Evolutionary conservation across 768 basidiomycete genomes (phyloP).

Genomic region (Russula vinacea): DNA sequence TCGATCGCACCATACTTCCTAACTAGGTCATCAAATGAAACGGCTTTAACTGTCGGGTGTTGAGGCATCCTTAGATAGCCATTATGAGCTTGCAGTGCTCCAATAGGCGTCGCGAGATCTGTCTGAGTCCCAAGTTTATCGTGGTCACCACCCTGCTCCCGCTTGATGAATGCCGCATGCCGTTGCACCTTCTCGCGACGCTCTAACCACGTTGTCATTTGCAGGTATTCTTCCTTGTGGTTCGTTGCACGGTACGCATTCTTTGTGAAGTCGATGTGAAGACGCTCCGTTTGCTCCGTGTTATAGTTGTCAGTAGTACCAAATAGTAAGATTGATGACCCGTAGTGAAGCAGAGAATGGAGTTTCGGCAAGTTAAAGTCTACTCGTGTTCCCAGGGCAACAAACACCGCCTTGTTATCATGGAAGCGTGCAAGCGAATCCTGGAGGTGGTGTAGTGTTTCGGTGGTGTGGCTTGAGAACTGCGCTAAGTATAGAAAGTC

Average conservation of each 20-base stretch:
- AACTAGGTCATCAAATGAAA: too few relatives aligned
- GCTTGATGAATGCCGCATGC: not conserved
- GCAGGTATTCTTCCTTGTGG: not conserved
- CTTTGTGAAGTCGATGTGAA: not conserved
- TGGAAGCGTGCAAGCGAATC: slow-evolving; percentile 30
- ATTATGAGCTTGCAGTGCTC: not conserved
- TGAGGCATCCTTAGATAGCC: too few relatives aligned
- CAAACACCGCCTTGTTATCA: slow-evolving; percentile 31
- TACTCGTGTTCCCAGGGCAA: slow-evolving; percentile 29
- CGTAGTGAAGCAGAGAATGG: slow-evolving; percentile 31
- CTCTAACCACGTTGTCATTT: not conserved
- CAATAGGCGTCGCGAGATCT: too few relatives aligned
- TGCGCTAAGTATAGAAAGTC: not conserved
- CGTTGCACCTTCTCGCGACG: not conserved
- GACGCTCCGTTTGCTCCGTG: not conserved
- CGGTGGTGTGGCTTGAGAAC: slow-evolving; percentile 27
- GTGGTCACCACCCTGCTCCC: too few relatives aligned
- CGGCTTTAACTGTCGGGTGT: too few relatives aligned
- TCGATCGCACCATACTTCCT: too few relatives aligned
- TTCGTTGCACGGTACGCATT: slow-evolving; percentile 33
- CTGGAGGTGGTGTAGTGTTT: slow-evolving; percentile 25
- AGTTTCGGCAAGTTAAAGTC: slow-evolving; percentile 34
- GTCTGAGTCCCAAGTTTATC: too few relatives aligned
- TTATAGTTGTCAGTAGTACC: slow-evolving; percentile 27
- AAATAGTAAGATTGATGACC: slow-evolving; percentile 55